Percentiles rank a stretch among this genome's conserved stretches.
Evolutionary conservation across 495 filamentous ascomycete species (phyloP).

Genomic region (Aspergillus coremiiformis): DNA sequence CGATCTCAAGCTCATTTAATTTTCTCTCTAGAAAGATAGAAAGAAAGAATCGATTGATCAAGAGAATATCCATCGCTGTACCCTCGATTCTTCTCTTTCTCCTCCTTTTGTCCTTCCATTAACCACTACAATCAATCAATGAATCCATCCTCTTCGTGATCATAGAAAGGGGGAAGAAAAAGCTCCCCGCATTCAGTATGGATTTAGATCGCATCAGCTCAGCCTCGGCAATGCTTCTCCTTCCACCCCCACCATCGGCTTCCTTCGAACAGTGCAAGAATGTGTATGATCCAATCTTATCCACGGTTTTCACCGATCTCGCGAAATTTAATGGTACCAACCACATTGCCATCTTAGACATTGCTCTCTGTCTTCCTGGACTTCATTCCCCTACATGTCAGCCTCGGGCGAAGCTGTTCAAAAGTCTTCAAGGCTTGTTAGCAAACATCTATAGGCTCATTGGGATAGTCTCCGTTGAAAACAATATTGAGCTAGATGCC

Average conservation of each 20-base stretch:
- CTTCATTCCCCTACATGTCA: constrained; percentile 30
- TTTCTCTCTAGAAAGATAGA: too few species aligned
- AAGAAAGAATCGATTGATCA: too few species aligned
- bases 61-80: too few species aligned
- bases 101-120: too few species aligned
- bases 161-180: too few species aligned
- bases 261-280: constrained; percentile 32
- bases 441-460: constrained; percentile 74
- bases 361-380: constrained; percentile 37
- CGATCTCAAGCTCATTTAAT: neutral
- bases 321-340: constrained; percentile 23
- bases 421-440: constrained; percentile 58
- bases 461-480: constrained; percentile 55
- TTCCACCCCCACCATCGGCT: constrained; percentile 40
- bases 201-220: constrained; percentile 17
- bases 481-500: constrained; percentile 54
- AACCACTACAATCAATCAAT: too few species aligned
- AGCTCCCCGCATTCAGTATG: constrained; percentile 3
- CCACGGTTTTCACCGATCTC: constrained; percentile 26
- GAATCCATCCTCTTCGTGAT: too few species aligned
- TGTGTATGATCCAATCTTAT: constrained; percentile 35
- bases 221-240: constrained; percentile 36
- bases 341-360: constrained; percentile 32
- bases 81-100: too few species aligned
- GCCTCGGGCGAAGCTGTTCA: constrained; percentile 51